Percentiles rank a stretch among this genome's conserved stretches.
Evolutionary conservation across 2,329 filamentous ascomycete species (phyloP).

Genomic region (Chalara sp.): DNA sequence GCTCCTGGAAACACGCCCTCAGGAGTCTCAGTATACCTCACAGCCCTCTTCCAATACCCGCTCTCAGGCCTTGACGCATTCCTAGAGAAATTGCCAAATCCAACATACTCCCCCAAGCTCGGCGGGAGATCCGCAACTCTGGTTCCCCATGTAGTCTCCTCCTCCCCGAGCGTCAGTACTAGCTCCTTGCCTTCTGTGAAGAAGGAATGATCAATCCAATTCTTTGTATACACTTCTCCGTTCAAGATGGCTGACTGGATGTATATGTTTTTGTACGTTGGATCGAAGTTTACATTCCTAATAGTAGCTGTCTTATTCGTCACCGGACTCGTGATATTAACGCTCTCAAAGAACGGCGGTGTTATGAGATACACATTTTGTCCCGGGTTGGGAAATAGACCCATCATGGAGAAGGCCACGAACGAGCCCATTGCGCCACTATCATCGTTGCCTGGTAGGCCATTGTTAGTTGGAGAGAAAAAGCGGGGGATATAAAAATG

Average conservation of each 20-base stretch:
- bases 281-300: conserved; percentile 55
- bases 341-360: conserved; percentile 57
- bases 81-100: conserved; percentile 14
- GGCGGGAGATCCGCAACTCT: conserved; percentile 53
- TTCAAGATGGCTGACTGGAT: conserved; percentile 60
- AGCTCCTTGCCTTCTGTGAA: conserved; percentile 59
- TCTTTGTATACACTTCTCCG: conserved; percentile 53
- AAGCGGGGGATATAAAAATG: conserved; percentile 60
- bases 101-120: conserved; percentile 33
- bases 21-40: conserved; percentile 8
- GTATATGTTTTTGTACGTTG: conserved; percentile 49
- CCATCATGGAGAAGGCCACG: conserved; percentile 24
- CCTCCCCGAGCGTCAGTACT: conserved; percentile 51
- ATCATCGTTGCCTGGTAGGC: conserved; percentile 66
- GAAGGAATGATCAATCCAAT: conserved; percentile 64
- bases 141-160: conserved; percentile 61
- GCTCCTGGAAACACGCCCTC: background rate
- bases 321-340: conserved; percentile 48
- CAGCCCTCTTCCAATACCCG: conserved; percentile 10
- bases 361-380: conserved; percentile 66
- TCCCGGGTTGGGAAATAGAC: conserved; percentile 60
- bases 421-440: conserved; percentile 51
- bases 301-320: conserved; percentile 55
- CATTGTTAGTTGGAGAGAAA: conserved; percentile 52
- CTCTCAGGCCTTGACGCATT: background rate